These are phyloP conservation scores for Backusella australiensis DNA, from an alignment of 192 early-diverging fungal genomes.

Conservation along the genomic window DNA sequence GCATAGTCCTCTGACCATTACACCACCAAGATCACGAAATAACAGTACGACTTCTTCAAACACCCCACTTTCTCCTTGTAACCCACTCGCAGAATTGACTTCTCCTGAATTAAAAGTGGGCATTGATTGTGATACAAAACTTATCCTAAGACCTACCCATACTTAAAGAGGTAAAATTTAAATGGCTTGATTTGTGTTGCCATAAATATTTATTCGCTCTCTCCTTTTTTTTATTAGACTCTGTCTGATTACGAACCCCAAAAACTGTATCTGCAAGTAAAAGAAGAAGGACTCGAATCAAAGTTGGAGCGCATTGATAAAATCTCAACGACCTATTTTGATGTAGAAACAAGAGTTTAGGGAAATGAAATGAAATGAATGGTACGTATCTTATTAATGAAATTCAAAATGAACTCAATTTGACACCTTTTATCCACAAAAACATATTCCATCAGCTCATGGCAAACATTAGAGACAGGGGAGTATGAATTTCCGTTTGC, in stretches of 20 bases:
- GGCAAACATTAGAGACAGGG: constrained; percentile 26
- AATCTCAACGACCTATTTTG: constrained; percentile 29
- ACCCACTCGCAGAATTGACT: neutral
- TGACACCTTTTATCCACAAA: neutral
- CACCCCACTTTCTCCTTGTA: neutral
- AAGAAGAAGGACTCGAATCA: constrained; percentile 11
- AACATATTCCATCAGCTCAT: neutral
- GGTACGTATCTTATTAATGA: constrained; percentile 17
- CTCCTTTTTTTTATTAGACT: neutral
- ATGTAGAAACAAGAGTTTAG: constrained; percentile 30
- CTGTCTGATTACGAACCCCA: constrained; percentile 2
- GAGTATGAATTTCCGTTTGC: constrained; percentile 37
- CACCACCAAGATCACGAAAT: neutral
- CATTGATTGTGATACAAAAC: constrained; percentile 14
- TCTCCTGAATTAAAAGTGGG: neutral
- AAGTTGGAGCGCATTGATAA: constrained; percentile 24
- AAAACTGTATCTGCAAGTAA: constrained; percentile 6
- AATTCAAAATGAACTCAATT: no score
- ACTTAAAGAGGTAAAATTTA: constrained; percentile 10
- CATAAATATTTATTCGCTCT: no score
- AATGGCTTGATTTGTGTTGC: neutral
- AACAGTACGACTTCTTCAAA: neutral
- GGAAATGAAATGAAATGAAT: constrained; percentile 31
- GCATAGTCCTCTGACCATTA: neutral
- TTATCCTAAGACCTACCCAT: constrained; percentile 21